Evolutionary conservation across 192 early-diverging fungal genomes (phyloP).

Genomic region (Geranomyces michiganensis): DNA sequence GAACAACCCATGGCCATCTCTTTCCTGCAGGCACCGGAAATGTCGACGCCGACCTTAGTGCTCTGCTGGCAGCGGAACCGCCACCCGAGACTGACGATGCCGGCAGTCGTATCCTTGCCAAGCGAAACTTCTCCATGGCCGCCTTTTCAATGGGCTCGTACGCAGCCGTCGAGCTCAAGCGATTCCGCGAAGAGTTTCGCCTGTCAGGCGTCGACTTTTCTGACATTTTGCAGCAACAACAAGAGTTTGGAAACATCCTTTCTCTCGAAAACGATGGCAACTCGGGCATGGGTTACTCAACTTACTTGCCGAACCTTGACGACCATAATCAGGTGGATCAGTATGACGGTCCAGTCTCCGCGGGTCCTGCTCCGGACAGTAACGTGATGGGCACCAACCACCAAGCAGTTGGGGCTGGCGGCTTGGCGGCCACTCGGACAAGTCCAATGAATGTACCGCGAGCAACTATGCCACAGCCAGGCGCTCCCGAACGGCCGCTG

Average conservation of each 20-base stretch:
- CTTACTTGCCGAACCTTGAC: no score
- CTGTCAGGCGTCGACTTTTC: conserved; percentile 33
- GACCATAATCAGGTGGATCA: no score
- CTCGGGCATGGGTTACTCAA: no score
- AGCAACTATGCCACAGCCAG: background rate
- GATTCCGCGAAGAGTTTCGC: conserved; percentile 41
- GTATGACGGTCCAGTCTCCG: no score
- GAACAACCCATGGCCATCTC: background rate
- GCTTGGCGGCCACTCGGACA: background rate
- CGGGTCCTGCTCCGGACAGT: no score
- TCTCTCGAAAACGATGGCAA: background rate
- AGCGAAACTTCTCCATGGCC: conserved; percentile 44
- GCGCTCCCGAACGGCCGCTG: background rate
- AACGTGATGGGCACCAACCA: background rate
- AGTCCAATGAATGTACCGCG: conserved; percentile 10
- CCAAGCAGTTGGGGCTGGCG: background rate
- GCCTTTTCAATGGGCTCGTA: conserved; percentile 51
- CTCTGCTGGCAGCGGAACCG: conserved; percentile 29
- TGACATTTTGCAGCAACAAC: conserved; percentile 16
- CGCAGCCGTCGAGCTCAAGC: conserved; percentile 41
- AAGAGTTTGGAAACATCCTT: background rate
- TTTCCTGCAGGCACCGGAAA: conserved; percentile 33
- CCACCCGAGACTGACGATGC: conserved; percentile 13
- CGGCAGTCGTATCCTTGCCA: conserved; percentile 29
- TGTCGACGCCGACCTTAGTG: conserved; percentile 37